Conservation (phyloP, 805 yeast species). For the Cyberlindnera saturnus region DNA sequence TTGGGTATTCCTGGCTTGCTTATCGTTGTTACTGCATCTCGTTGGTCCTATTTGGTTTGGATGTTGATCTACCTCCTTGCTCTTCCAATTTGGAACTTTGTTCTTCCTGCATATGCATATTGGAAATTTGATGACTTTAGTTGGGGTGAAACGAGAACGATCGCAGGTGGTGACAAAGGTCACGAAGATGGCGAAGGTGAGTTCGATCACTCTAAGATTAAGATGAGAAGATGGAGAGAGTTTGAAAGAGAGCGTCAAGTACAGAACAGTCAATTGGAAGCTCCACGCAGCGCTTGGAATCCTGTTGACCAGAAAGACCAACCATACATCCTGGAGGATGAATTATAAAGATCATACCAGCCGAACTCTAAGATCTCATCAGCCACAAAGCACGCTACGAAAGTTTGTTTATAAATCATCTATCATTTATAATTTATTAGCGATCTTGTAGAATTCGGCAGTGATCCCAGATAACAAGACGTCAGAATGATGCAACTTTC, state of each 20-base stretch:
- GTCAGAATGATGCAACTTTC: slow-evolving; percentile 10
- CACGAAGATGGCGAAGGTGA: slow-evolving; percentile 73
- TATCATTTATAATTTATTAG: slow-evolving; percentile 7
- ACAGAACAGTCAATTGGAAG: slow-evolving; percentile 9
- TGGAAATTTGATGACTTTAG: slow-evolving; percentile 96
- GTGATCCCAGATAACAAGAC: slow-evolving; percentile 17
- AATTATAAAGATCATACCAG: neutral
- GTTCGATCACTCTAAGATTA: slow-evolving; percentile 85
- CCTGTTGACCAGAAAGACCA: slow-evolving; percentile 16
- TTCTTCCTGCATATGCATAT: slow-evolving; percentile 77
- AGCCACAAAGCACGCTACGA: neutral
- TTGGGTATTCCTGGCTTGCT: slow-evolving; percentile 83
- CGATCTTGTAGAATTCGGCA: slow-evolving; percentile 19
- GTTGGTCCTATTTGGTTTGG: slow-evolving; percentile 68
- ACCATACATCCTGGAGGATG: slow-evolving; percentile 10
- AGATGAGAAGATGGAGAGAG: slow-evolving; percentile 93
- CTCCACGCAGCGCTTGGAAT: slow-evolving; percentile 24
- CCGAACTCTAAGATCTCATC: neutral
- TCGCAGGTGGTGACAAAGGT: slow-evolving; percentile 60
- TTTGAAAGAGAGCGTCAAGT: slow-evolving; percentile 59
- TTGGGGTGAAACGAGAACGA: slow-evolving; percentile 94
- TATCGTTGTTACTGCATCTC: slow-evolving; percentile 75
- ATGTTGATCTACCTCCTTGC: slow-evolving; percentile 73
- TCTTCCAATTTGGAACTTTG: slow-evolving; percentile 91
- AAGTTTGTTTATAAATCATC: neutral